Evolutionary conservation across 2,329 filamentous ascomycete genomes (phyloP).

Genomic region (Sclerotiophoma versabilis): DNA sequence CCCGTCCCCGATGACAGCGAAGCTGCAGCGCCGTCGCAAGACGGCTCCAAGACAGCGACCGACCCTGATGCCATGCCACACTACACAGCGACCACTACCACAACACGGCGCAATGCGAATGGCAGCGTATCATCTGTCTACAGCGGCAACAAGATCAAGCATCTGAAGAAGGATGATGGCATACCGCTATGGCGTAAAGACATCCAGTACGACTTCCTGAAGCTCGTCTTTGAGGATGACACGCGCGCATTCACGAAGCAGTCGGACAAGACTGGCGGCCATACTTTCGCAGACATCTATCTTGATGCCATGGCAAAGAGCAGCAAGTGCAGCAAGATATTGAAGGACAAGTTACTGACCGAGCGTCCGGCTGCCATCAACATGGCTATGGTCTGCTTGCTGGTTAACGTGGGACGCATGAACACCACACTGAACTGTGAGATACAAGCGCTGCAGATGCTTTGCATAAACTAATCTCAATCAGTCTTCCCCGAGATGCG

Average conservation of each 20-base stretch:
- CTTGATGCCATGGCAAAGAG: slow-evolving; percentile 98
- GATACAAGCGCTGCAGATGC: slow-evolving; percentile 37
- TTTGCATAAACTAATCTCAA: slow-evolving; percentile 23
- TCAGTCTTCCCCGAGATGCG: slow-evolving; percentile 99
- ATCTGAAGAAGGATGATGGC: slow-evolving; percentile 88
- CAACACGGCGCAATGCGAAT: slow-evolving; percentile 67
- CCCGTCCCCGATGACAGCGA: slow-evolving; percentile 45
- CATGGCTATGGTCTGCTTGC: slow-evolving; percentile 98
- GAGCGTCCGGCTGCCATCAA: slow-evolving; percentile 92
- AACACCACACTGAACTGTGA: slow-evolving; percentile 97
- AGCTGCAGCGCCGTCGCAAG: slow-evolving; percentile 34
- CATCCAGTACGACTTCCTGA: slow-evolving; percentile 87
- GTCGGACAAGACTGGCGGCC: slow-evolving; percentile 78
- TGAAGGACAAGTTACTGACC: slow-evolving; percentile 93
- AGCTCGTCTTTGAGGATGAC: slow-evolving; percentile 79
- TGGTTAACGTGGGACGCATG: slow-evolving; percentile 98
- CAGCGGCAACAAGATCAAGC: slow-evolving; percentile 78
- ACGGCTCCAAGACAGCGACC: slow-evolving; percentile 35
- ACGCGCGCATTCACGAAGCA: slow-evolving; percentile 86
- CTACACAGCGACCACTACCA: slow-evolving; percentile 59
- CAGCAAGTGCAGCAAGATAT: slow-evolving; percentile 98
- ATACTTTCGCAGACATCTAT: slow-evolving; percentile 91
- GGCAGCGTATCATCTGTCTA: slow-evolving; percentile 71
- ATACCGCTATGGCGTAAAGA: slow-evolving; percentile 86
- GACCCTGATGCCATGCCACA: slow-evolving; percentile 41